Conservation (phyloP, 148 eudicot genomes). For the Amaranthus hypochondriacus region DNA sequence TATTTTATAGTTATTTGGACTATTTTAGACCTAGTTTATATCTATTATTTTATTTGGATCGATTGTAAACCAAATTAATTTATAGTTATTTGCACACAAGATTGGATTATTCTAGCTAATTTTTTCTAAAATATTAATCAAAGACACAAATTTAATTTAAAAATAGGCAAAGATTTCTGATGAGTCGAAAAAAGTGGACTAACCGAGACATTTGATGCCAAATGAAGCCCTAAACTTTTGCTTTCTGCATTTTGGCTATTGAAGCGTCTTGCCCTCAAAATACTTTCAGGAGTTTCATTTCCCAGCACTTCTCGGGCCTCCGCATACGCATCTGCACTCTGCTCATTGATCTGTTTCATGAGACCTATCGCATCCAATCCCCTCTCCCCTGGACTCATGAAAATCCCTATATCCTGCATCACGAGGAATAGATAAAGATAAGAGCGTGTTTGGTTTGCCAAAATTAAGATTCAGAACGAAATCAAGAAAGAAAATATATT, state of each 20-base stretch:
- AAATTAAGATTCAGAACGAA: no score
- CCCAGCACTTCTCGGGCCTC: conserved; percentile 83
- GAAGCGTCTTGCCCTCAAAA: conserved; percentile 42
- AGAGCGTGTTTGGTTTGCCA: no score
- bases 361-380: conserved; percentile 81
- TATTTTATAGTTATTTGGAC: no score
- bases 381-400: conserved; percentile 70
- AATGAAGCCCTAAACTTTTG: conserved; percentile 20
- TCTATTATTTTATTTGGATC: no score
- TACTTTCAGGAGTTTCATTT: conserved; percentile 76
- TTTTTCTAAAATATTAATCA: no score
- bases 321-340: conserved; percentile 75
- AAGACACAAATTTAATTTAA: not conserved
- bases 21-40: no score
- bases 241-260: conserved; percentile 29
- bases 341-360: conserved; percentile 80
- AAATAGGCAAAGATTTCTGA: not conserved
- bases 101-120: no score
- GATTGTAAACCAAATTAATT: no score
- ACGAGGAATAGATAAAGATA: no score
- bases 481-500: no score
- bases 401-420: conserved; percentile 70
- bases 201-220: conserved; percentile 51
- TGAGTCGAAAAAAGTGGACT: conserved; percentile 3
- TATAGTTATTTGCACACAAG: no score